These are phyloP conservation scores for Eragrostis curvula DNA, from an alignment of 176 grass and related monocot species.

Conservation along the genomic window DNA sequence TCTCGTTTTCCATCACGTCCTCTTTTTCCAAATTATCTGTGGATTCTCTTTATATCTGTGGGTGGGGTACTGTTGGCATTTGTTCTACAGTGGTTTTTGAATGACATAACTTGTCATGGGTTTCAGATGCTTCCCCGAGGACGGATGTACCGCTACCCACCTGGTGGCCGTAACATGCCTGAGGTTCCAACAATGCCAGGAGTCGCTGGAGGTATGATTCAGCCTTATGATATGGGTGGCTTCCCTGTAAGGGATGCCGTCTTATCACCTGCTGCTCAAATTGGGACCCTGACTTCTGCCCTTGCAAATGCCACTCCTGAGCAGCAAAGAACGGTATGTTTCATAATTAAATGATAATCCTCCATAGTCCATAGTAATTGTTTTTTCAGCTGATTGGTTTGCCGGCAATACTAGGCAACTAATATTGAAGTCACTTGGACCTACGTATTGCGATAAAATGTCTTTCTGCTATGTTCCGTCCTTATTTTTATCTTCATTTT, in stretches of 20 bases:
- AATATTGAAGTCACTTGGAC: not conserved
- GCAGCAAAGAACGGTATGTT: constrained; percentile 89
- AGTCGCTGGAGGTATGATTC: constrained; percentile 72
- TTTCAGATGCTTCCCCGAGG: constrained; percentile 84
- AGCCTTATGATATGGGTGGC: constrained; percentile 70
- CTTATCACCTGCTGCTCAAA: constrained; percentile 65
- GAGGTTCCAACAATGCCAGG: constrained; percentile 61
- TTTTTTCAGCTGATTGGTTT: constrained; percentile 30
- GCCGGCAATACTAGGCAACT: not conserved
- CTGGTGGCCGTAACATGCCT: constrained; percentile 80
- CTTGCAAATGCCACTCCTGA: constrained; percentile 91
- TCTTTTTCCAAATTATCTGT: not conserved
- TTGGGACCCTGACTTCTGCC: constrained; percentile 81
- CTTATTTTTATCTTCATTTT: not conserved
- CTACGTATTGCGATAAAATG: not conserved
- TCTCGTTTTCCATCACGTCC: not conserved
- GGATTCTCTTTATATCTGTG: not conserved
- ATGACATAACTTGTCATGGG: constrained; percentile 12
- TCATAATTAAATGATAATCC: constrained; percentile 9
- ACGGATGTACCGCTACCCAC: constrained; percentile 74
- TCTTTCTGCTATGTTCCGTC: not conserved
- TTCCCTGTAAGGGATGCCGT: constrained; percentile 64
- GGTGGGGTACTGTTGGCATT: not conserved
- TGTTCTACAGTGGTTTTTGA: not conserved
- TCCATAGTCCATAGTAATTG: not conserved